phyloP scores from a whole-genome alignment of 2,329 filamentous ascomycete genomes.

The Diaporthe caulivora region DNA sequence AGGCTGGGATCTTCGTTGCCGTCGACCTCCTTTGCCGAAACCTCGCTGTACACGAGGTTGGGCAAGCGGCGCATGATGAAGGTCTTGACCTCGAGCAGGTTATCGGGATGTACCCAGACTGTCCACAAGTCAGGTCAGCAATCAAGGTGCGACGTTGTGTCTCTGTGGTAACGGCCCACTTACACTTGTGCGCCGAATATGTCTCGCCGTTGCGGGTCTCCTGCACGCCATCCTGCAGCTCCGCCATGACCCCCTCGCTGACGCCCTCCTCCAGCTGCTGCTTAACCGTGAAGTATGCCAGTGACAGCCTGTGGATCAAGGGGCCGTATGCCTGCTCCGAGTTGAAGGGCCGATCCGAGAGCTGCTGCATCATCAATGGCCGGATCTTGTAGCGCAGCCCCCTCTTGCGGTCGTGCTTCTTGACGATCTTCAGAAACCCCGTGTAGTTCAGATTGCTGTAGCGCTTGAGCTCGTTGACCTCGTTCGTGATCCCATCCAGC shows the following conservation, averaged over 20 bases:
- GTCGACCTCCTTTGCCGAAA: slow-evolving; percentile 85
- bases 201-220: slow-evolving; percentile 75
- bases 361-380: slow-evolving; percentile 89
- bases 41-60: slow-evolving; percentile 91
- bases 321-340: slow-evolving; percentile 91
- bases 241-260: slow-evolving; percentile 38
- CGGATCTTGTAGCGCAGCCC: slow-evolving; percentile 88
- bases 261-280: slow-evolving; percentile 78
- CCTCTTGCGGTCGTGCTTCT: slow-evolving; percentile 97
- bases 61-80: slow-evolving; percentile 91
- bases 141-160: background rate
- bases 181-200: slow-evolving; percentile 90
- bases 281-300: slow-evolving; percentile 95
- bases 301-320: slow-evolving; percentile 88
- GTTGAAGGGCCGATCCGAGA: slow-evolving; percentile 93
- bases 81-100: slow-evolving; percentile 96
- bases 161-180: slow-evolving; percentile 46
- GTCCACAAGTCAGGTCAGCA: slow-evolving; percentile 47
- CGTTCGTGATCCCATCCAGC: slow-evolving; percentile 88
- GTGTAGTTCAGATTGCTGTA: slow-evolving; percentile 98
- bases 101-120: slow-evolving; percentile 97
- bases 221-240: slow-evolving; percentile 37
- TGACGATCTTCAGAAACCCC: slow-evolving; percentile 96
- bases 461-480: slow-evolving; percentile 93
- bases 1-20: slow-evolving; percentile 87